These are phyloP conservation scores for Rehmannia glutinosa DNA, from an alignment of 257 asterid genomes.

Conservation along the genomic window DNA sequence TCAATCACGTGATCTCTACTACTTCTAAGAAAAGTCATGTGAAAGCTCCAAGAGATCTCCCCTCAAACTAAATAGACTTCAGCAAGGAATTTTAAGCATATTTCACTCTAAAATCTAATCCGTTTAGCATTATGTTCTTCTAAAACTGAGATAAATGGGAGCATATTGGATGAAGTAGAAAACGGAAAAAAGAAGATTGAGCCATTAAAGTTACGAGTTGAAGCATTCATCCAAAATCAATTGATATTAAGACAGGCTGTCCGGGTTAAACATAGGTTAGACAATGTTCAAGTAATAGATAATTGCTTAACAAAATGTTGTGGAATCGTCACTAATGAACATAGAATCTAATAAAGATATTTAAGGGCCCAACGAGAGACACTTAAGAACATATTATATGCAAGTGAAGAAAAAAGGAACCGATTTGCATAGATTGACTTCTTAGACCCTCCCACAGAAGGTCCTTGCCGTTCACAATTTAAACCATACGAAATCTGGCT, in stretches of 20 bases:
- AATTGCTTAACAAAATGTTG: no score
- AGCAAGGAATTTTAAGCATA: no score
- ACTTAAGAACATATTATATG: neutral
- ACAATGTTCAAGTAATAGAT: neutral
- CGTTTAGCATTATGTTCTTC: neutral
- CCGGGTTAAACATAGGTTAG: neutral
- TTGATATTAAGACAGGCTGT: no score
- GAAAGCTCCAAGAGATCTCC: no score
- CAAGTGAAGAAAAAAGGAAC: neutral
- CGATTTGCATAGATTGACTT: neutral
- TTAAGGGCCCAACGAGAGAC: neutral
- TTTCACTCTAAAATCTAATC: neutral
- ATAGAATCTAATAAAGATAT: neutral
- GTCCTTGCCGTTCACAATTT: neutral
- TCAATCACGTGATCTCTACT: no score
- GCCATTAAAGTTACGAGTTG: neutral
- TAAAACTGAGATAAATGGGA: neutral
- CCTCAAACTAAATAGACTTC: no score
- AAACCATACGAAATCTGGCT: neutral
- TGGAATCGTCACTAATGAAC: no score
- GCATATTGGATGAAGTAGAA: neutral
- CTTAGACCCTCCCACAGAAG: neutral
- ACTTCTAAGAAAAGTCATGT: no score
- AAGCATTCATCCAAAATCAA: neutral
- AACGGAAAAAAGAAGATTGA: neutral